Percentiles rank a stretch among this genome's conserved stretches.
Conservation (phyloP, 2,329 filamentous ascomycete species). For the Ascochyta clinopodiicola region DNA sequence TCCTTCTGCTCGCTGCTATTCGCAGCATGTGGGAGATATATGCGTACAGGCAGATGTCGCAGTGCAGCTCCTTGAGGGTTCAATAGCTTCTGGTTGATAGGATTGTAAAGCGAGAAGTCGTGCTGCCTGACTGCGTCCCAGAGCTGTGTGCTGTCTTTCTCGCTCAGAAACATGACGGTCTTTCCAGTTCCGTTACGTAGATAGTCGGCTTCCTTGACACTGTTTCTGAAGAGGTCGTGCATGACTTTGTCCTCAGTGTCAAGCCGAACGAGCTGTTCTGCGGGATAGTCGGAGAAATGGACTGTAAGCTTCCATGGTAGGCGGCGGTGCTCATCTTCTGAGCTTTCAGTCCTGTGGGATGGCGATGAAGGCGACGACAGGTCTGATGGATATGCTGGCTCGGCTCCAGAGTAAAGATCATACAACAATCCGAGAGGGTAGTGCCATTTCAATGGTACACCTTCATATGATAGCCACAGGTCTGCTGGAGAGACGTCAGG, state of each 20-base stretch:
- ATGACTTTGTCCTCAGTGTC: slow-evolving; percentile 62
- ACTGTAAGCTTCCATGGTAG: slow-evolving; percentile 70
- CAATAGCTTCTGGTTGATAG: slow-evolving; percentile 78
- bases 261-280: slow-evolving; percentile 64
- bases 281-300: slow-evolving; percentile 65
- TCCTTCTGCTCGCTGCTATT: slow-evolving; percentile 30
- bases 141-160: slow-evolving; percentile 79
- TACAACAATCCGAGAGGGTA: slow-evolving; percentile 73
- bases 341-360: slow-evolving; percentile 21
- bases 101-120: slow-evolving; percentile 74
- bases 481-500: slow-evolving; percentile 59
- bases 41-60: slow-evolving; percentile 81
- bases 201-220: slow-evolving; percentile 83
- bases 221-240: slow-evolving; percentile 72
- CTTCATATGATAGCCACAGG: slow-evolving; percentile 71
- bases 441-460: slow-evolving; percentile 74
- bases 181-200: slow-evolving; percentile 87
- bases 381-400: slow-evolving; percentile 49
- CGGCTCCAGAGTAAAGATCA: slow-evolving; percentile 69
- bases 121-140: slow-evolving; percentile 84
- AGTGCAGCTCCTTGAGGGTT: slow-evolving; percentile 71
- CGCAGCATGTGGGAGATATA: slow-evolving; percentile 73
- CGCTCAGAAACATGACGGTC: slow-evolving; percentile 86
- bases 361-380: slow-evolving; percentile 13
- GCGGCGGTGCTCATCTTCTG: slow-evolving; percentile 25